Evolutionary conservation across 75 land plant genomes (phyloP).

Genomic region (Sequoia sempervirens): DNA sequence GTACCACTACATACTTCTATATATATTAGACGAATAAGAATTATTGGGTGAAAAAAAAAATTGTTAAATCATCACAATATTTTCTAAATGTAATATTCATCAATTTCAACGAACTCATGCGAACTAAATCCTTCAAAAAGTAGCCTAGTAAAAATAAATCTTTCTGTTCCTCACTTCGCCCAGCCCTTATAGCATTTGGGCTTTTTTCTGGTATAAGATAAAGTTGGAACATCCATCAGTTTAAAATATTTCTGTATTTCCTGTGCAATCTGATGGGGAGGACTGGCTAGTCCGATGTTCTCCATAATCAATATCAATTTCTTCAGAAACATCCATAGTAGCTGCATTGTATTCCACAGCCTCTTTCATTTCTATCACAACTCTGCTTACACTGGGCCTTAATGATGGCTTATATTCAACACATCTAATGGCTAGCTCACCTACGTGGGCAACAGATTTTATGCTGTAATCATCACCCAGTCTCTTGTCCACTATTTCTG

Average conservation of each 20-base stretch:
- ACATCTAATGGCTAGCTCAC: conserved; percentile 22
- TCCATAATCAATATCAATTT: neutral
- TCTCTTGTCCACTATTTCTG: neutral
- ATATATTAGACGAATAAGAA: too few relatives aligned
- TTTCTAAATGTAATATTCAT: too few relatives aligned
- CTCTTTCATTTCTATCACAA: conserved; percentile 20
- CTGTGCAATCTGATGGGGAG: neutral
- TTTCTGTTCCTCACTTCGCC: too few relatives aligned
- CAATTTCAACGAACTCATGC: too few relatives aligned
- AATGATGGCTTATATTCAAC: neutral
- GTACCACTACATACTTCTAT: too few relatives aligned
- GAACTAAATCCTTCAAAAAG: too few relatives aligned
- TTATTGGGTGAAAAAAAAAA: too few relatives aligned
- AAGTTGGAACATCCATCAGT: neutral
- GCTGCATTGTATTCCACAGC: neutral
- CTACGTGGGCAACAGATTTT: conserved; percentile 6
- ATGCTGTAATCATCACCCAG: neutral
- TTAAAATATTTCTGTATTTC: neutral
- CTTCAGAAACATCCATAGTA: neutral
- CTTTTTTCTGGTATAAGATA: neutral
- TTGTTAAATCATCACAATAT: too few relatives aligned
- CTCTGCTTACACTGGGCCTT: conserved; percentile 24
- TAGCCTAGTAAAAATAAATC: neutral
- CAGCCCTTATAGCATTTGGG: too few relatives aligned
- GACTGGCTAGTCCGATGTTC: neutral